phyloP scores from a whole-genome alignment of 108 stramenopile genomes.

The Cyclotella baltica region DNA sequence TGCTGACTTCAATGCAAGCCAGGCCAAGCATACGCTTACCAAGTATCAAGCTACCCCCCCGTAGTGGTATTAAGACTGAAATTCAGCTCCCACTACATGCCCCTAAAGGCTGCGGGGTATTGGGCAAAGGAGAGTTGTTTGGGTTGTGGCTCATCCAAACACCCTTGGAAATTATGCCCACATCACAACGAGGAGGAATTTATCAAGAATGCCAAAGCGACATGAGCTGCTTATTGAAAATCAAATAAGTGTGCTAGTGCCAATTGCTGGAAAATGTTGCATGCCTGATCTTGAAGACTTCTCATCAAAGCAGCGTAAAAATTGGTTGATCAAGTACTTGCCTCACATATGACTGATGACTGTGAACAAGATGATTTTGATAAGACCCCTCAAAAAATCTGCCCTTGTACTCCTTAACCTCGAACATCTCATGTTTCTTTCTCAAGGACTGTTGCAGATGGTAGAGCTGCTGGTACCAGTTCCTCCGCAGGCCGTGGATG shows the following conservation, averaged over 20 bases:
- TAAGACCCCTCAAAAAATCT: too few relatives aligned
- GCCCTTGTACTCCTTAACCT: too few relatives aligned
- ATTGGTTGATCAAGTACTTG: neutral
- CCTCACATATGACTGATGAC: too few relatives aligned
- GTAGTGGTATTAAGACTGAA: neutral
- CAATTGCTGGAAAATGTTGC: neutral
- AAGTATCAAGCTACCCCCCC: too few relatives aligned
- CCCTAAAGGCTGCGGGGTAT: too few relatives aligned
- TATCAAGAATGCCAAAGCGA: neutral
- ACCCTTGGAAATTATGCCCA: too few relatives aligned
- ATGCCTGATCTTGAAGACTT: neutral
- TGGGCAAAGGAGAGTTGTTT: neutral
- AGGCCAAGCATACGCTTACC: slow-evolving; percentile 8
- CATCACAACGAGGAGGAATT: too few relatives aligned
- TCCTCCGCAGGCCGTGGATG: neutral
- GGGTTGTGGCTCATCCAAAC: neutral
- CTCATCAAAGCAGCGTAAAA: neutral
- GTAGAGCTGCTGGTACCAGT: neutral
- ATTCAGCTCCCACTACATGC: neutral
- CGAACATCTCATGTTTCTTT: too few relatives aligned
- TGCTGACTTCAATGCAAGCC: neutral
- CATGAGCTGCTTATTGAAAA: neutral
- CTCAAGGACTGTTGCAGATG: too few relatives aligned
- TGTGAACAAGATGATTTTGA: too few relatives aligned
- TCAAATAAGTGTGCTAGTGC: neutral